Base-by-base conservation (phyloP, 345 rosid genomes). In the Eucalyptus curtisii region DNA sequence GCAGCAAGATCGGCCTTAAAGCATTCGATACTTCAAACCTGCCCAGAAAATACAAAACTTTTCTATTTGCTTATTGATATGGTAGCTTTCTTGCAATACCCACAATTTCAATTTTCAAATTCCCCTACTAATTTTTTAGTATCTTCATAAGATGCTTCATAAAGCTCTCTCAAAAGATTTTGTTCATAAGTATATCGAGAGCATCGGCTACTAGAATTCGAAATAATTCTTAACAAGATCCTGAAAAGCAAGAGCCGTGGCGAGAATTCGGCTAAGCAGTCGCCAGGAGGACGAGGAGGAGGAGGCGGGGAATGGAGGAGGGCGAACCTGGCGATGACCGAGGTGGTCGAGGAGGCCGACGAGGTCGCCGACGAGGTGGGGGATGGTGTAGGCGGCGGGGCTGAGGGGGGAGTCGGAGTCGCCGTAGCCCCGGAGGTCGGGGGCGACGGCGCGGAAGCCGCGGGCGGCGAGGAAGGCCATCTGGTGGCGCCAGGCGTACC, bases 401-500 rank as follows among this genome's bases (percentile, higher is more conserved):
- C 88, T 88, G 2, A 91, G 91, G 5, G 95, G 97, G 33, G 94
- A 95, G 19, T 97, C 97, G 3, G 95, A 91, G 89, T 96, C 97
- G 7, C 99, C 98, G 85, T 90, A 96, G 57, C 99, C 99, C 11
- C 98, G 92, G 24, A 97, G 94, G 90, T 97, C 99, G 14, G 99
- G 99, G 7, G 99, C 99, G 86, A 97, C 91, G 24, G 95, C 94
- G 7, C 92, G 95, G 94, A 94, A 97, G 25, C 99, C 99, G 33
- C 91, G 90, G 7, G 95, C 91, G 25, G 97, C 93, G 55, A 96
- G 90, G 66, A 91, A 92, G n/a, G 19, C 59, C 90, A 97, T 95
- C 93, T 97, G 99, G 93, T 96, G 96, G 86, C 97, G 94, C 98
- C 98, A 95, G 22, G 95, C 87, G 90, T 94, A 97, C 99, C 98